A percentile compares a stretch with the other conserved stretches of the same genome.
Evolutionary conservation across 805 yeast genomes (phyloP).

Genomic region (Cephaloascus fragrans): DNA sequence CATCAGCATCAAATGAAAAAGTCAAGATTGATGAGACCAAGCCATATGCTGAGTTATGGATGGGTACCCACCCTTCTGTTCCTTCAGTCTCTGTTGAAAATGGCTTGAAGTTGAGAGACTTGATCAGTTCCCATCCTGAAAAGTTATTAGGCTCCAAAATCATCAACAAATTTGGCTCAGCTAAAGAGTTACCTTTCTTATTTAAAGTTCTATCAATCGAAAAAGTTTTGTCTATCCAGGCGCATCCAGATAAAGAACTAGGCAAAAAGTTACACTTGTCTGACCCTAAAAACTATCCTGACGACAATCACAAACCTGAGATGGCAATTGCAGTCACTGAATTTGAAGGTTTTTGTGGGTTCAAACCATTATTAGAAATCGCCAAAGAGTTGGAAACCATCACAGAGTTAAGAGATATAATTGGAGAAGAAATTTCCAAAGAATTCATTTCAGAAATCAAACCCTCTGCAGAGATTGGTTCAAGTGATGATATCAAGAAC

Average conservation of each 20-base stretch:
- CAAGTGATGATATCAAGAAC: conserved; percentile 46
- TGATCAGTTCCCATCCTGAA: conserved; percentile 52
- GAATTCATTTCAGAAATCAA: conserved; percentile 43
- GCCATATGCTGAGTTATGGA: conserved; percentile 98
- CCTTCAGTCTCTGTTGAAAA: conserved; percentile 57
- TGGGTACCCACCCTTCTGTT: conserved; percentile 95
- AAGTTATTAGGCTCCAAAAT: conserved; percentile 49
- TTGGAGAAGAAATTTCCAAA: conserved; percentile 51
- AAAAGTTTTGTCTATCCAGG: conserved; percentile 92
- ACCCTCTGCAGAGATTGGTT: conserved; percentile 32
- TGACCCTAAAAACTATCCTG: conserved; percentile 94
- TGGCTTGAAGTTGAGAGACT: conserved; percentile 55
- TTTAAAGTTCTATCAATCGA: conserved; percentile 91
- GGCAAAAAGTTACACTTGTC: conserved; percentile 65
- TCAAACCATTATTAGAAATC: conserved; percentile 80
- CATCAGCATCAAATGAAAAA: conserved; percentile 54
- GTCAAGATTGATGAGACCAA: conserved; percentile 56
- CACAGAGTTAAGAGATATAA: conserved; percentile 67
- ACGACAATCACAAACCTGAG: conserved; percentile 98
- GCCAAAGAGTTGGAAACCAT: conserved; percentile 57
- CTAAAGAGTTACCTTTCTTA: conserved; percentile 75
- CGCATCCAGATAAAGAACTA: conserved; percentile 90
- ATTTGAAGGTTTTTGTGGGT: conserved; percentile 97
- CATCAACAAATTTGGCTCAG: conserved; percentile 54
- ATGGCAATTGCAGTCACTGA: conserved; percentile 97